Conservation (phyloP, 129 eudicot genomes). For the Escallonia rubra region DNA sequence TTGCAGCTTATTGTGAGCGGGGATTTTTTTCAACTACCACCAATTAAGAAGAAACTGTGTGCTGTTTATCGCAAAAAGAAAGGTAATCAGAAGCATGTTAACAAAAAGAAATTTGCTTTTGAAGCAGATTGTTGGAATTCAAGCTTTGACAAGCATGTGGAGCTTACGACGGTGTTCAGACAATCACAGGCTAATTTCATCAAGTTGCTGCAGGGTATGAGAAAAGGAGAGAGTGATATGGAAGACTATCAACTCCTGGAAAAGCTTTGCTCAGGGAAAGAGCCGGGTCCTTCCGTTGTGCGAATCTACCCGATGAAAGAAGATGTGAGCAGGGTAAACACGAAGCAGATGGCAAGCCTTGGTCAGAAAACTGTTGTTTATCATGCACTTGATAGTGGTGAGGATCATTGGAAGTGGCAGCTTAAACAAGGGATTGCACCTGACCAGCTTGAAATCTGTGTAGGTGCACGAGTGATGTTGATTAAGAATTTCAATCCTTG, state of each 20-base stretch:
- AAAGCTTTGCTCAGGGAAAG: conserved; percentile 21
- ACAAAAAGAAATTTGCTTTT: conserved; percentile 29
- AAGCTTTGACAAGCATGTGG: conserved; percentile 40
- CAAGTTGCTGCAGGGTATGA: conserved; percentile 38
- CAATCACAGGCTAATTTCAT: conserved; percentile 35
- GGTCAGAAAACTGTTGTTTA: conserved; percentile 3
- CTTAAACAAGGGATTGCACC: conserved; percentile 35
- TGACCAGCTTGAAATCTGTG: conserved; percentile 31
- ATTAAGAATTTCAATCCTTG: conserved; percentile 24
- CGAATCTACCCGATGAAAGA: conserved; percentile 13
- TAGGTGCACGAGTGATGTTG: conserved; percentile 50
- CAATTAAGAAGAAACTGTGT: conserved; percentile 2
- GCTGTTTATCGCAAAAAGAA: too few relatives aligned
- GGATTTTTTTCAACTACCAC: conserved; percentile 55
- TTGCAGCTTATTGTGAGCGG: conserved; percentile 46
- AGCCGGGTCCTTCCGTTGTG: conserved; percentile 13
- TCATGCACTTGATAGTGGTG: conserved; percentile 28
- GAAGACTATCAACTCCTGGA: conserved; percentile 28
- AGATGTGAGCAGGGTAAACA: conserved; percentile 12
- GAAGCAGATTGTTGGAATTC: conserved; percentile 52
- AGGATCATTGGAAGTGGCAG: conserved; percentile 28
- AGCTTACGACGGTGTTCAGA: conserved; percentile 36
- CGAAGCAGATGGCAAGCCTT: not conserved
- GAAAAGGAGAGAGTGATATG: conserved; percentile 34
- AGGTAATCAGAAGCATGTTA: not conserved